Percentiles rank a stretch among this genome's conserved stretches.
Evolutionary conservation across 768 basidiomycete species (phyloP).

Genomic region (Melanogaster broomeanus): DNA sequence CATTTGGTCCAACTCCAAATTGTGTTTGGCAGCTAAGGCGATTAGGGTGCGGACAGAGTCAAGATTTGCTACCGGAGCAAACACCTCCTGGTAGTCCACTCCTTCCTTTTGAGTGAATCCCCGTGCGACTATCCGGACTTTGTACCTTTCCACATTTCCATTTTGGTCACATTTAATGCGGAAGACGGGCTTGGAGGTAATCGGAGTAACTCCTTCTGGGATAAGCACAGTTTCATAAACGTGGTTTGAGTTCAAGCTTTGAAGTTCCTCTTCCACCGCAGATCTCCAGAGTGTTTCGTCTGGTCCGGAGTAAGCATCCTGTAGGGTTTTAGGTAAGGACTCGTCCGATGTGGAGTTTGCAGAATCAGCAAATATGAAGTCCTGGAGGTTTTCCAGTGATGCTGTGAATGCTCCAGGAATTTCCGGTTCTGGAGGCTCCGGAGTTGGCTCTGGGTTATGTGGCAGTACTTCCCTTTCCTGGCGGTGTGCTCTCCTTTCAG

Average conservation of each 20-base stretch:
- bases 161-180: background rate
- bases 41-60: too few species aligned
- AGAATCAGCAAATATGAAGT: background rate
- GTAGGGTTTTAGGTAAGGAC: too few species aligned
- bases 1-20: too few species aligned
- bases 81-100: too few species aligned
- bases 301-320: too few species aligned
- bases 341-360: background rate
- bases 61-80: too few species aligned
- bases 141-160: too few species aligned
- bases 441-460: background rate
- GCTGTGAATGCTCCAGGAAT: background rate
- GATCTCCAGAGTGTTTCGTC: too few species aligned
- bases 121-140: too few species aligned
- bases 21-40: too few species aligned
- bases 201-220: background rate
- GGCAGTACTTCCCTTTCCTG: background rate
- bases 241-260: background rate
- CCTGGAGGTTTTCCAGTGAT: background rate
- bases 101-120: too few species aligned
- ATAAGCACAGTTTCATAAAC: background rate
- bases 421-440: background rate
- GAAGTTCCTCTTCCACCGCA: too few species aligned
- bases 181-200: constrained; percentile 1
- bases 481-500: background rate